Base-by-base conservation (phyloP, 139 green algal genomes). In the Trebouxia sp. region DNA sequence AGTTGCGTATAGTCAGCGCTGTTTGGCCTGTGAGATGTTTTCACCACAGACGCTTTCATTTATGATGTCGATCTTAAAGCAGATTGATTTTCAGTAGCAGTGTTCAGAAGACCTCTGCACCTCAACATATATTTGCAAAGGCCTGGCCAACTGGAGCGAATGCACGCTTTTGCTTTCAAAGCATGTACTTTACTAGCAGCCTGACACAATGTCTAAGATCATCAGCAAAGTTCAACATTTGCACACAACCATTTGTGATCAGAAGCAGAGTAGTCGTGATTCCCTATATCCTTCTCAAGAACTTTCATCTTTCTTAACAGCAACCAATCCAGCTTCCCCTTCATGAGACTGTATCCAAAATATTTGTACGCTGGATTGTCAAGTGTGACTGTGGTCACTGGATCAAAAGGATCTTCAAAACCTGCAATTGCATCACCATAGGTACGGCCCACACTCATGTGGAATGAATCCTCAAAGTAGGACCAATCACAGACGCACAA, bases 291-390 rank as follows among this genome's bases (percentile, higher is more conserved):
- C 48, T 84, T 90, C 7, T 17, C 37, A 22, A 84, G 4, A 39
- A 91, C 85, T 14, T 55, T 41, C 51, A 91, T 51, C 1, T 75
- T 30, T 17, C 90, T 84, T 76, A 94, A 80, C 69, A 97, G 82
- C 75, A 90, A 35, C 93, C 93, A 97, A 84, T 96, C 93, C 55
- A 97, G 84, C 82, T 97, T 97, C 72, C 91, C 91, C 41, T 81
- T 85, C 91, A 93, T 91, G 22, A 95, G 81, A 5, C 66, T 75
- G 3, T 87, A 32, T 0, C 89, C 88, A 10, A 87, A 79, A 32
- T 85, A 85, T 47, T 86, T 81, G 80, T 93, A 95, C 5, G 70
- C 75, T 15, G 86, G 89, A 76, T 96, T 89, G 82, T 97, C 90
- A 7, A 97, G 82, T 0, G 94, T 97, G 37, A 93, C 79, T 26